Percentiles rank a stretch among this genome's conserved stretches.
phyloP scores from a whole-genome alignment of 164 flowering plant genomes.

The Annona squamosa region DNA sequence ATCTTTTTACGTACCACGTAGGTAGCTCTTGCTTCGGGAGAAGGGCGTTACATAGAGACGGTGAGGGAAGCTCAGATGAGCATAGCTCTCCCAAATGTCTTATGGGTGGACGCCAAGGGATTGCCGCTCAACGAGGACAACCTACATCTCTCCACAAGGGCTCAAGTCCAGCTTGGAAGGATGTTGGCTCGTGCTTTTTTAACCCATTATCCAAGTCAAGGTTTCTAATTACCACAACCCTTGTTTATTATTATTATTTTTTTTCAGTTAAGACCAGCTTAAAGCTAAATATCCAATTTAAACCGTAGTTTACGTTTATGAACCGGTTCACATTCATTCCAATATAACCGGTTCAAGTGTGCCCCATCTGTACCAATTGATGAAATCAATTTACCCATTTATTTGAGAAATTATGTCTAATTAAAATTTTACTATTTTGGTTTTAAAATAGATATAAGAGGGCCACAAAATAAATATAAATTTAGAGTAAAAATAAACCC shows the following conservation, averaged over 20 bases:
- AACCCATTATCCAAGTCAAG: not conserved
- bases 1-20: slow-evolving; percentile 9
- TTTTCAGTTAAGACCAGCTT: not conserved
- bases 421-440: too few relatives aligned
- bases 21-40: slow-evolving; percentile 89
- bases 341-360: too few relatives aligned
- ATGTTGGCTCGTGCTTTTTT: slow-evolving; percentile 56
- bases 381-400: too few relatives aligned
- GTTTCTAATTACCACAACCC: not conserved
- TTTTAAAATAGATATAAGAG: too few relatives aligned
- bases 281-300: not conserved
- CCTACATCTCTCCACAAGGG: slow-evolving; percentile 56
- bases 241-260: not conserved
- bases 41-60: slow-evolving; percentile 34
- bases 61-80: slow-evolving; percentile 67
- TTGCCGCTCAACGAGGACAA: slow-evolving; percentile 48
- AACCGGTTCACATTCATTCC: too few relatives aligned
- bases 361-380: too few relatives aligned
- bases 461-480: too few relatives aligned
- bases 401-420: too few relatives aligned
- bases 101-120: slow-evolving; percentile 70
- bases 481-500: too few relatives aligned
- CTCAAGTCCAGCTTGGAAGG: slow-evolving; percentile 52
- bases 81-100: slow-evolving; percentile 43
- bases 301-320: too few relatives aligned